Percentiles rank a stretch among this genome's conserved stretches.
Evolutionary conservation across 2,329 filamentous ascomycete species (phyloP).

Genomic region (Scopulariopsis brevicaulis): DNA sequence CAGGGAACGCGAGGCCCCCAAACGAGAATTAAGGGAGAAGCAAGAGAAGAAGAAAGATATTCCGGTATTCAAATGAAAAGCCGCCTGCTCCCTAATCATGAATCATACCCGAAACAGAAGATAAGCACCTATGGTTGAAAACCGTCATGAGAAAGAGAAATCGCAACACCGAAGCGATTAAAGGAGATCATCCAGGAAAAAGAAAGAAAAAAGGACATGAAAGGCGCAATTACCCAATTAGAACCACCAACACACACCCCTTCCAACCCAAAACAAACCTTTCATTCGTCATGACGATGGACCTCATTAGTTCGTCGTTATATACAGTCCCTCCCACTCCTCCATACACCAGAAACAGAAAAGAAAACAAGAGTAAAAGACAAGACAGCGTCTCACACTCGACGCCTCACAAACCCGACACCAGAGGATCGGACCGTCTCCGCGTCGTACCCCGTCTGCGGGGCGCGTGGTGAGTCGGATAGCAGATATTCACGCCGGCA

Average conservation of each 20-base stretch:
- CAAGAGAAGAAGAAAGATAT: not conserved
- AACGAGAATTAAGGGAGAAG: not conserved
- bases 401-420: not conserved
- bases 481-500: not conserved
- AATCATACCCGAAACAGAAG: not conserved
- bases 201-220: not conserved
- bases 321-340: not conserved
- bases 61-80: not conserved
- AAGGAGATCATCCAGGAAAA: not conserved
- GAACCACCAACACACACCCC: not conserved
- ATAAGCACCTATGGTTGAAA: not conserved
- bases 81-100: not conserved
- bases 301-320: not conserved
- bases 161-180: not conserved
- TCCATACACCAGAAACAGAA: not conserved
- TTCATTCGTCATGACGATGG: conserved; percentile 1
- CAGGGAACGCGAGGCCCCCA: not conserved
- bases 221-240: not conserved
- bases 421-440: not conserved
- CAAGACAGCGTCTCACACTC: not conserved
- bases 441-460: not conserved
- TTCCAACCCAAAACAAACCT: not conserved
- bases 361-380: not conserved
- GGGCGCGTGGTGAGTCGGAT: not conserved
- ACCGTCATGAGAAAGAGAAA: not conserved